Evolutionary conservation across 805 yeast species (phyloP), one percentile per base, ranked within the genome.

Genomic region (Candida endomychidarum): DNA sequence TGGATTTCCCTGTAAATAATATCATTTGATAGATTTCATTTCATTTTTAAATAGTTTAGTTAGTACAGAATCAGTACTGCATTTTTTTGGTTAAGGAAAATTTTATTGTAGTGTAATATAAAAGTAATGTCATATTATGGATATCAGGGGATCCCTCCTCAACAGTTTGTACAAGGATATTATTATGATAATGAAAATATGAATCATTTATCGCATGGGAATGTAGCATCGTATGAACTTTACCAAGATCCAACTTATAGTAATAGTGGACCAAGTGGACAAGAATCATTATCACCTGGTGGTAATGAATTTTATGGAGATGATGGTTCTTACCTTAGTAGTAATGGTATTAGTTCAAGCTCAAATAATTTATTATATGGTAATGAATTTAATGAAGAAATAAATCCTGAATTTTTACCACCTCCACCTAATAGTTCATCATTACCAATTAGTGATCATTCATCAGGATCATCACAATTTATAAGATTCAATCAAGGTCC

Each of bases 51-150:
- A n/a, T n/a, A n/a, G n/a, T n/a, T n/a, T n/a, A n/a, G n/a, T n/a
- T n/a, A n/a, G n/a, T n/a, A n/a, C n/a, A n/a, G n/a, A n/a, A n/a
- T n/a, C n/a, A n/a, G n/a, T n/a, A n/a, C n/a, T n/a, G n/a, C n/a
- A n/a, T n/a, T n/a, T n/a, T 9, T 23, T 23, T 23, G 26, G 26
- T 23, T 23, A n/a, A n/a, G n/a, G n/a, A n/a, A n/a, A n/a, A n/a
- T n/a, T n/a, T n/a, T n/a, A n/a, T n/a, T n/a, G n/a, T n/a, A n/a
- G 26, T 23, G 4, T 8, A 9, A 7, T 8, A 23, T 9, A 22
- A 10, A 21, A 11, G 7, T 16, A 10, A 68, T 69, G 74, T 58
- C 72, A 29, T 68, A 66, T 56, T 68, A 66, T 51, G 68, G 66
- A 11, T 68, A 59, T 49, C 72, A 61, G 46, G 64, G 41, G 9